These are phyloP conservation scores for Saccharata proteae DNA, from an alignment of 2,329 filamentous ascomycete species.

Conservation along the genomic window DNA sequence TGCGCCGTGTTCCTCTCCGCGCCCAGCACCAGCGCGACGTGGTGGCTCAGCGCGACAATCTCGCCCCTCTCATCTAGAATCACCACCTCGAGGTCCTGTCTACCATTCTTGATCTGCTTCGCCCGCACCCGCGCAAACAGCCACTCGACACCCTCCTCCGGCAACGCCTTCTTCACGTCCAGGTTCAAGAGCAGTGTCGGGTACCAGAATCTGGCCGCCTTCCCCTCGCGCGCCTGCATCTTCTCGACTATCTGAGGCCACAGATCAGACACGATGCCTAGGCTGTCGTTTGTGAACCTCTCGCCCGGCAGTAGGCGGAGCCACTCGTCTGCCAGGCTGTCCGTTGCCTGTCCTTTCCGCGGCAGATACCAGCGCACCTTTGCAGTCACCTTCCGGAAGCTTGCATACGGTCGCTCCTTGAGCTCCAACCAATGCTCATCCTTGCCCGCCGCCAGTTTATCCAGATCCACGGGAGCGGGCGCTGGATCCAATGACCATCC, in stretches of 20 bases:
- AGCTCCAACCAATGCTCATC: slow-evolving; percentile 38
- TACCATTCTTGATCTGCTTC: slow-evolving; percentile 57
- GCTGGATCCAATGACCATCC: slow-evolving; percentile 39
- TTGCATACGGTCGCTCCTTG: slow-evolving; percentile 30
- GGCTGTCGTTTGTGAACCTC: slow-evolving; percentile 49
- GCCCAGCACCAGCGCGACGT: slow-evolving; percentile 52
- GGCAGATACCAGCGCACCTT: slow-evolving; percentile 44
- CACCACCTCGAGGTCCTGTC: slow-evolving; percentile 62
- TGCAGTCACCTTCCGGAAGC: slow-evolving; percentile 37
- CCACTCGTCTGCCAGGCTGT: slow-evolving; percentile 51
- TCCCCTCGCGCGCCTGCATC: slow-evolving; percentile 21
- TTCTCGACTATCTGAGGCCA: slow-evolving; percentile 54
- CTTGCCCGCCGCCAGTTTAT: slow-evolving; percentile 28
- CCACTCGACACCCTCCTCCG: slow-evolving; percentile 58
- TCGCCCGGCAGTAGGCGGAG: slow-evolving; percentile 47
- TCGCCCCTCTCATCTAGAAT: slow-evolving; percentile 53
- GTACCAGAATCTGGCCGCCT: slow-evolving; percentile 49
- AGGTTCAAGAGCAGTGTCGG: slow-evolving; percentile 64
- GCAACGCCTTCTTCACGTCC: slow-evolving; percentile 63
- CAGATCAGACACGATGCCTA: slow-evolving; percentile 57
- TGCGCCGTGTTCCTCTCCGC: slow-evolving; percentile 51
- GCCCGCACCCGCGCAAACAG: slow-evolving; percentile 52
- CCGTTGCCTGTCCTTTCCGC: slow-evolving; percentile 28
- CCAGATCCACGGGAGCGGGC: slow-evolving; percentile 29
- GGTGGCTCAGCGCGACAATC: slow-evolving; percentile 54